Conservation (phyloP, 345 rosid genomes). For the Ceriops decandra region DNA sequence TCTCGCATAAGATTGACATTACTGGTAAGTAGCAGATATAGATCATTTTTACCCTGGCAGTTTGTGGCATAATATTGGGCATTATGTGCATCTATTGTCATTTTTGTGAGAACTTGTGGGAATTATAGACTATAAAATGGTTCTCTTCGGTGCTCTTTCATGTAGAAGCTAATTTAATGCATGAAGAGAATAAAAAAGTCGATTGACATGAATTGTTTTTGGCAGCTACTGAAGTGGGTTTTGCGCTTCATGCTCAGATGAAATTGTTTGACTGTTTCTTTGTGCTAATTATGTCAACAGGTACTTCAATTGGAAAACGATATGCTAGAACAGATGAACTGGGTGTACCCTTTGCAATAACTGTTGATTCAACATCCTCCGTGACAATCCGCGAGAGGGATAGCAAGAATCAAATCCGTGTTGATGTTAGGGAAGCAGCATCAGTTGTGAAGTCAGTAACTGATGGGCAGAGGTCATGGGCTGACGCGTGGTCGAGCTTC, state of each 20-base stretch:
- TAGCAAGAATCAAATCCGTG: constrained; percentile 88
- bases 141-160: not conserved
- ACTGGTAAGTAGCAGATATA: constrained; percentile 47
- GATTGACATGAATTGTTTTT: not conserved
- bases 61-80: not conserved
- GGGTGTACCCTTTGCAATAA: constrained; percentile 93
- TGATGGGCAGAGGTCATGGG: constrained; percentile 75
- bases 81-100: not conserved
- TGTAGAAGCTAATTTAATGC: not conserved
- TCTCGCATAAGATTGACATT: constrained; percentile 87
- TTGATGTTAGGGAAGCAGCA: constrained; percentile 60
- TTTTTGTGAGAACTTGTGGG: too few species aligned
- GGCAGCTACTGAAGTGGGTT: not conserved
- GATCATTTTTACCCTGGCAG: not conserved
- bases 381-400: constrained; percentile 93
- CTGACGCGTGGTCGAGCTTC: constrained; percentile 60
- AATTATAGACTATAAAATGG: not conserved
- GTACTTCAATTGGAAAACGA: constrained; percentile 88
- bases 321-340: constrained; percentile 94
- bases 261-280: not conserved
- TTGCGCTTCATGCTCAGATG: not conserved
- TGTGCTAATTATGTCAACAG: constrained; percentile 28
- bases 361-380: constrained; percentile 61
- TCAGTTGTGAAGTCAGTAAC: constrained; percentile 54
- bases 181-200: too few species aligned